phyloP scores from a whole-genome alignment of 192 early-diverging fungal species.

The Backusella circina region DNA sequence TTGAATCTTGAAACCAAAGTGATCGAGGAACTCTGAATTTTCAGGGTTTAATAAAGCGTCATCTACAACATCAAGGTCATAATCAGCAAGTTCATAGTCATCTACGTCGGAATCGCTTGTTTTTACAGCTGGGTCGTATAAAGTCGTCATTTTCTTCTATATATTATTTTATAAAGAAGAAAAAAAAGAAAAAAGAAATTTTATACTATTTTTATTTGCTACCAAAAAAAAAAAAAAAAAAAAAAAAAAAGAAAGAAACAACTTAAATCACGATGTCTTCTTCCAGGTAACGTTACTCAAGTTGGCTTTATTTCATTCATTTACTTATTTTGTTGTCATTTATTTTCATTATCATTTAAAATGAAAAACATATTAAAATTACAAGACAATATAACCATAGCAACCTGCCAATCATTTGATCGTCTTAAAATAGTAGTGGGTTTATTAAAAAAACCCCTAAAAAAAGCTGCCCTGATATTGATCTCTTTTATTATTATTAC shows the following conservation, averaged over 20 bases:
- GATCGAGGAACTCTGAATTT: slow-evolving; percentile 15
- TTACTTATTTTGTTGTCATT: background rate
- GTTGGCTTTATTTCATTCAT: background rate
- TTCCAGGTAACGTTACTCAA: background rate
- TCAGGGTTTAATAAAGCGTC: slow-evolving; percentile 18
- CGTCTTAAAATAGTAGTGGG: too few species aligned
- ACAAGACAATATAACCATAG: background rate
- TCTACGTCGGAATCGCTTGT: background rate
- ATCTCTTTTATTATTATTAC: too few species aligned
- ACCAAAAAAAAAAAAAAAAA: background rate
- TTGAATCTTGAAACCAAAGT: slow-evolving; percentile 29
- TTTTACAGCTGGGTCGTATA: background rate
- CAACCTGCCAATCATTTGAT: background rate
- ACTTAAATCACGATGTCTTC: background rate
- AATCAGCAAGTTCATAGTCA: slow-evolving; percentile 15
- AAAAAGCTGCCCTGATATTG: too few species aligned
- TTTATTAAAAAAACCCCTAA: too few species aligned
- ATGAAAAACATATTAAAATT: background rate
- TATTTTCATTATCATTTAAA: background rate
- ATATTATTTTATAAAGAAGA: background rate
- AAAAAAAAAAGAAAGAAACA: background rate
- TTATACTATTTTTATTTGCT: background rate
- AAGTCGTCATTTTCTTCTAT: slow-evolving; percentile 4
- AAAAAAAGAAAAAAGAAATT: background rate
- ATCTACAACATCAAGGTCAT: slow-evolving; percentile 30